Conservation (phyloP, 148 eudicot genomes). For the Gaultheria prostrata region DNA sequence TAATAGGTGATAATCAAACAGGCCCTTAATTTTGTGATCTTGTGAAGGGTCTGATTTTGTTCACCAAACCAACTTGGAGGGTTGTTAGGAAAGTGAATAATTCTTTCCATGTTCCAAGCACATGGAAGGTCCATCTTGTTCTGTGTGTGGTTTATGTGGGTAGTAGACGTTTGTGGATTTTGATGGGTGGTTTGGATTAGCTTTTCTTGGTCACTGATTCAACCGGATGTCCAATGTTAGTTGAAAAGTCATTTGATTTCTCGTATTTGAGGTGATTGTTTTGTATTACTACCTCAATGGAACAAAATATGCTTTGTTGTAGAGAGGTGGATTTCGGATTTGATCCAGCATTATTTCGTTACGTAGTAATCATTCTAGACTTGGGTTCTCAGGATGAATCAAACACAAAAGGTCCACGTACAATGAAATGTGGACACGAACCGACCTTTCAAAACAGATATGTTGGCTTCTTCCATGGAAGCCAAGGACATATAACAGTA, state of each 20-base stretch:
- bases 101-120: neutral
- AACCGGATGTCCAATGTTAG: neutral
- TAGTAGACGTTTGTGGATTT: neutral
- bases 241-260: neutral
- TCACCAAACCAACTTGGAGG: neutral
- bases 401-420: neutral
- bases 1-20: neutral
- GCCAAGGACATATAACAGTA: neutral
- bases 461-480: neutral
- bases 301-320: neutral
- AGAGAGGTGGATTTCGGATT: neutral
- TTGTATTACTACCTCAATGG: neutral
- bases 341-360: neutral
- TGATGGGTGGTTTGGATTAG: neutral
- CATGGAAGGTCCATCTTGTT: neutral
- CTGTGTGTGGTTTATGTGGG: neutral
- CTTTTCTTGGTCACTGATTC: neutral
- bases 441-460: neutral
- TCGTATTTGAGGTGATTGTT: neutral
- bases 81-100: neutral
- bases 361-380: neutral
- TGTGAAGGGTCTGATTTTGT: neutral
- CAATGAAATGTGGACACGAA: neutral
- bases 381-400: neutral
- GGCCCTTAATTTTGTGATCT: neutral